Evolutionary conservation across 208 protist genomes (phyloP), one percentile per base, ranked within the genome.

Genomic region (Crithidia mellificae): DNA sequence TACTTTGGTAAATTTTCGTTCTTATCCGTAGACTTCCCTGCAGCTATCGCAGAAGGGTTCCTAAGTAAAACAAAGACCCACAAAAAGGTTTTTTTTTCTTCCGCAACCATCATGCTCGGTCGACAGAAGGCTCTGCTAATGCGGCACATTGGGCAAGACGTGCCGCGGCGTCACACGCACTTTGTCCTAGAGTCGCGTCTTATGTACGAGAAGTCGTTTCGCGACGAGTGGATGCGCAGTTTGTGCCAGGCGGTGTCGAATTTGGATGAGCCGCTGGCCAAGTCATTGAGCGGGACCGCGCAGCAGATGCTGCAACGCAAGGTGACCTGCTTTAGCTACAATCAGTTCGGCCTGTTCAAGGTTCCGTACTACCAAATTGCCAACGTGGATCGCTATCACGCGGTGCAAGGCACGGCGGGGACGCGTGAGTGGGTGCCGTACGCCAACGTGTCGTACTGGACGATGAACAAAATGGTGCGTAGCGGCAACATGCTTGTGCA

Each of bases 171-270:
- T n/a, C 91, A 96, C 68, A 89, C 81, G 22, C 84, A 94, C 62
- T 93, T 94, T 59, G 88, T 94, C 25, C 80, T 96, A 24, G 87
- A 94, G 66, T 87, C 79, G 56, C 77, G 87, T 27, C 84, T 96
- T 30, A 92, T 94, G 84, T 93, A 94, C 59, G 88, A 96, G 57
- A 96, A 96, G 71, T 94, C 88, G n/a, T 96, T 96, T 63, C 86
- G 91, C 39, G 91, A 96, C 53, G 83, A 82, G 66, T 96, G 91
- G 89, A 59, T 96, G 70, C 81, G 88, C 36, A 92, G 87, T 59
- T 36, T 94, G 36, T 93, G 83, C 56, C 80, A 90, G 68, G 91
- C 87, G 27, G 54, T 92, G 57, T 81, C 81, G 20, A 84, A 77
- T 43, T 49, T 93, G 29, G 88, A 96, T 54, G 88, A 96, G 61